Base-by-base conservation (phyloP, 257 asterid species). In the Vinca minor region DNA sequence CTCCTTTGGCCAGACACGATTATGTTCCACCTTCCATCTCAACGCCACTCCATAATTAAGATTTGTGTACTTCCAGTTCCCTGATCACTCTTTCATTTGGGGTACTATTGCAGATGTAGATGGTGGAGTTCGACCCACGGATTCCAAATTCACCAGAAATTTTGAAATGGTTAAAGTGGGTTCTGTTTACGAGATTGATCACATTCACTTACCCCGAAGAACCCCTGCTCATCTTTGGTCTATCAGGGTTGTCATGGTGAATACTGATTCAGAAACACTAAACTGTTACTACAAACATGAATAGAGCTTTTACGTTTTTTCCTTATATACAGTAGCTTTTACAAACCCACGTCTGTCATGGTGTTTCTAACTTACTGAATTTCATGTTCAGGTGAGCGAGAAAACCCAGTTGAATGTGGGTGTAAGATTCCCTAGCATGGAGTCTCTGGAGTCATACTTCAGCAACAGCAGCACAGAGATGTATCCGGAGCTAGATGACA, bases 401-500 rank as follows among this genome's bases (percentile, higher is more conserved):
- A 79, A 68, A 79, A 87, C 95, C 18, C 80, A 72, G 63, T 28
- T 75, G 79, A 82, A 65, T 53, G 82, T 89, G 34, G 80, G 81
- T 1, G 82, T 87, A 53, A 89, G 94, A 74, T 92, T 62, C 72
- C 95, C 98, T 9, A 87, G 96, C 65, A 66, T 76, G 84, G 81
- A 83, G 56, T 85, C 97, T 1, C 77, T 92, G 5, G 75, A 75
- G 32, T 81, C 80, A 38, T 89, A 79, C 65, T 85, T 92, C 69
- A 73, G 72, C 76, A 85, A 78, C 76, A 83, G 83, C 71, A 66
- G 42, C 42, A 78, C 81, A 62, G 91, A 82, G 56, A 84, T 93
- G 28, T 91, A 87, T 78, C 98, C 98, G 5, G 81, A 87, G 32
- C 64, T 89, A 67, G 97, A 92, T 15, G 93, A 89, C 78, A 85